These are phyloP conservation scores for Onygenales sp. DNA, from an alignment of 2,329 filamentous ascomycete genomes.

Conservation along the genomic window DNA sequence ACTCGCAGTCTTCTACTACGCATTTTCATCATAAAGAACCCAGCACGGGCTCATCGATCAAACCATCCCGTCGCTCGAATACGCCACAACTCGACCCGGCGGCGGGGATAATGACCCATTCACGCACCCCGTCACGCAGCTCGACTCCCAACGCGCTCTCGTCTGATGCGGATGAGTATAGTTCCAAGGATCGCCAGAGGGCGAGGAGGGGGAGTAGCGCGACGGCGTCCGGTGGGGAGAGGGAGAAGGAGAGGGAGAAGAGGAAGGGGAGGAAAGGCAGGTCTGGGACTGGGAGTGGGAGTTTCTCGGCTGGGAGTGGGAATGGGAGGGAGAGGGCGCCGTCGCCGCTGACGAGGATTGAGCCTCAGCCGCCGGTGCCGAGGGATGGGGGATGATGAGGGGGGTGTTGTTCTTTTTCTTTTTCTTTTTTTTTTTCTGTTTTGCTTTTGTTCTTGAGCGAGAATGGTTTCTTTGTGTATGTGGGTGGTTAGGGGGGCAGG, in stretches of 20 bases:
- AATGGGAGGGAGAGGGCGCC: conserved; percentile 3
- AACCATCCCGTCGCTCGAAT: conserved; percentile 5
- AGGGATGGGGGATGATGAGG: neutral
- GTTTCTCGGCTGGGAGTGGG: neutral
- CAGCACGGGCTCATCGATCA: conserved; percentile 15
- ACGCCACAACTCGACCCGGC: conserved; percentile 5
- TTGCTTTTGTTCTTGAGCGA: neutral
- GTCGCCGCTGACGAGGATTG: conserved; percentile 10
- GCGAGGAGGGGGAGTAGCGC: conserved; percentile 27
- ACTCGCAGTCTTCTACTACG: neutral
- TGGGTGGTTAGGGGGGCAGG: neutral
- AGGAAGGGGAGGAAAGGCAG: too few species aligned
- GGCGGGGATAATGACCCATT: conserved; percentile 24
- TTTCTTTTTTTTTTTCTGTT: neutral
- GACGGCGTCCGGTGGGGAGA: conserved; percentile 18
- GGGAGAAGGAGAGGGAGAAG: conserved; percentile 11
- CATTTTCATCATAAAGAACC: conserved; percentile 19
- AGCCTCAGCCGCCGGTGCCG: neutral
- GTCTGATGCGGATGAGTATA: conserved; percentile 25
- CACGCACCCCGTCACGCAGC: conserved; percentile 34
- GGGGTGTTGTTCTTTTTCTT: neutral
- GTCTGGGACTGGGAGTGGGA: neutral
- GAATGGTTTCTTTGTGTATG: neutral
- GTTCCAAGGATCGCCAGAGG: conserved; percentile 22
- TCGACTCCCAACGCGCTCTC: conserved; percentile 23